Percentiles rank a stretch among this genome's conserved stretches.
Evolutionary conservation across 139 green algal genomes (phyloP).

Genomic region (Chlorella sp.): DNA sequence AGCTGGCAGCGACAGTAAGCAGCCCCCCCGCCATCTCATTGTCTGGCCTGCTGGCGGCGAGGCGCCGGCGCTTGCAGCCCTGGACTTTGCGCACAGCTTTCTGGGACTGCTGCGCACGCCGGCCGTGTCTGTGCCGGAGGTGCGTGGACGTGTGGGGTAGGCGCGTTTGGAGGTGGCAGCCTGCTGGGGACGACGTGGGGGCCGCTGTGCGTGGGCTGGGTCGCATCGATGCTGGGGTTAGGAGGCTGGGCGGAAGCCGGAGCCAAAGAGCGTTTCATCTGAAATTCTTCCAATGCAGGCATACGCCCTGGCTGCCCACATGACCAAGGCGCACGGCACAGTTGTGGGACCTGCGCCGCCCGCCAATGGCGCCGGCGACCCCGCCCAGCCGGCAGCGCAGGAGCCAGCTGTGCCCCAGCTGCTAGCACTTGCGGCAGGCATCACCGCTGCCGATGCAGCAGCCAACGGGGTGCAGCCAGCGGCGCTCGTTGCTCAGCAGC

Average conservation of each 20-base stretch:
- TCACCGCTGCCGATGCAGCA: too few species aligned
- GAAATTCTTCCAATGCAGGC: conserved; percentile 57
- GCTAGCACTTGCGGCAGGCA: neutral
- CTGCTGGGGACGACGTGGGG: too few species aligned
- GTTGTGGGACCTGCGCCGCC: too few species aligned
- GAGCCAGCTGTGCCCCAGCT: neutral
- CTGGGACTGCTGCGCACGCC: conserved; percentile 63
- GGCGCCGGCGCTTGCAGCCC: conserved; percentile 55
- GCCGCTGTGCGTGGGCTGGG: too few species aligned
- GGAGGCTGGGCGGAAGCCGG: too few species aligned
- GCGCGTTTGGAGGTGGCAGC: neutral
- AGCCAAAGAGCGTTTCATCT: too few species aligned
- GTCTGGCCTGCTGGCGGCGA: conserved; percentile 54
- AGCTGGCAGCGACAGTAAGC: conserved; percentile 5
- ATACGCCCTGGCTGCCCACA: conserved; percentile 67
- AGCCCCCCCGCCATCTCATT: conserved; percentile 46
- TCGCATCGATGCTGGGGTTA: too few species aligned
- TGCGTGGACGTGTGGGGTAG: neutral
- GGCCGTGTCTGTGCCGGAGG: conserved; percentile 56
- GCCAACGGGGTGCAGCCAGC: too few species aligned
- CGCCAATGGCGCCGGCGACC: neutral
- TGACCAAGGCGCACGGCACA: conserved; percentile 8
- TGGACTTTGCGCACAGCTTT: conserved; percentile 76
- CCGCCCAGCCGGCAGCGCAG: neutral
- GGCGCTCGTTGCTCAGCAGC: neutral